Evolutionary conservation across 192 early-diverging fungal species (phyloP).

Genomic region (Globomyces pollinis-pini): DNA sequence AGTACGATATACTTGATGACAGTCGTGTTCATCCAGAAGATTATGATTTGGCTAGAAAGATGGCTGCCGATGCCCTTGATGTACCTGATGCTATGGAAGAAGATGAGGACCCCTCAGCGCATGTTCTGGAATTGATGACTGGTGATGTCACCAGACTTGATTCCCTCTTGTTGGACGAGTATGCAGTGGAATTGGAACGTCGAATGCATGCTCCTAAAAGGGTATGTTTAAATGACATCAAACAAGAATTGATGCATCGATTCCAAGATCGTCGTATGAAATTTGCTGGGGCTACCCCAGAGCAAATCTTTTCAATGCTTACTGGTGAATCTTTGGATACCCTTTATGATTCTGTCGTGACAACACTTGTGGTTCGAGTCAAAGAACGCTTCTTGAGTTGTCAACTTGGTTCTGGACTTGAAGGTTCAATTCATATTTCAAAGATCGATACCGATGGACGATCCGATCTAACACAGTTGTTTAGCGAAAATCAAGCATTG

Average conservation of each 20-base stretch:
- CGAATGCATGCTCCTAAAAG: slow-evolving; percentile 68
- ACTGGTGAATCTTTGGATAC: slow-evolving; percentile 74
- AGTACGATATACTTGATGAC: slow-evolving; percentile 76
- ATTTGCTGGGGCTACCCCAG: slow-evolving; percentile 47
- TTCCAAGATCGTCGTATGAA: slow-evolving; percentile 63
- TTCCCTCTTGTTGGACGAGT: slow-evolving; percentile 81
- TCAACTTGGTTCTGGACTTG: slow-evolving; percentile 70
- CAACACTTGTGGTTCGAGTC: slow-evolving; percentile 60
- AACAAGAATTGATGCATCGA: slow-evolving; percentile 77
- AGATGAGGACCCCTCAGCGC: slow-evolving; percentile 65
- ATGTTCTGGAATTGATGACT: slow-evolving; percentile 74
- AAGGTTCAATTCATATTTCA: slow-evolving; percentile 70
- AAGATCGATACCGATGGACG: slow-evolving; percentile 23
- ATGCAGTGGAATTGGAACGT: slow-evolving; percentile 73
- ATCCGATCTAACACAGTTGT: slow-evolving; percentile 6
- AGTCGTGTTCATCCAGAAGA: slow-evolving; percentile 94
- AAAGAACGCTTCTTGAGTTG: slow-evolving; percentile 69
- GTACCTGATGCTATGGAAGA: slow-evolving; percentile 56
- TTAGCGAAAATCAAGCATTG: slow-evolving; percentile 58
- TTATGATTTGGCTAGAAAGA: slow-evolving; percentile 91
- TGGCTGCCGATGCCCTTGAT: slow-evolving; percentile 92
- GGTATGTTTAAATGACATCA: slow-evolving; percentile 65
- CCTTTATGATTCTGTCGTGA: slow-evolving; percentile 55
- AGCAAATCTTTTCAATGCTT: slow-evolving; percentile 73
- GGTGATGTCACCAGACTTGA: slow-evolving; percentile 66